Conservation (phyloP, 2,329 filamentous ascomycete genomes). For the Xylaria sp. region DNA sequence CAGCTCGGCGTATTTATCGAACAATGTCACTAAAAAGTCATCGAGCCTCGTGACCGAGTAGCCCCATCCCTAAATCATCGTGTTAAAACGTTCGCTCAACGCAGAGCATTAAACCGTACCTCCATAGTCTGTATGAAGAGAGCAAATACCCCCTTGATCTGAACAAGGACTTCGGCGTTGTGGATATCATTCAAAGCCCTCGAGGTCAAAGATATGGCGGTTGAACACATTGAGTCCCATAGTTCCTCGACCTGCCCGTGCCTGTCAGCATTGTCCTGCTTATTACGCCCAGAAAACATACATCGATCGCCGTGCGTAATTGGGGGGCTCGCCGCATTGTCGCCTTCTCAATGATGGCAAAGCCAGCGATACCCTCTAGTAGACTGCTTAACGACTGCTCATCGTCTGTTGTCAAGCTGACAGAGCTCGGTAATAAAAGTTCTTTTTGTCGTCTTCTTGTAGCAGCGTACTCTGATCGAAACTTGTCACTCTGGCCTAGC, state of each 20-base stretch:
- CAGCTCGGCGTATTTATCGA: constrained; percentile 92
- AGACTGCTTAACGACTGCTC: constrained; percentile 88
- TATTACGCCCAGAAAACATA: constrained; percentile 54
- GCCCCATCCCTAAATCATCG: constrained; percentile 75
- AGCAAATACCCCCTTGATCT: constrained; percentile 91
- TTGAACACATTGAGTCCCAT: constrained; percentile 98
- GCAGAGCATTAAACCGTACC: constrained; percentile 58
- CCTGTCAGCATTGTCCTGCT: constrained; percentile 3
- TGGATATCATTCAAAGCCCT: constrained; percentile 82
- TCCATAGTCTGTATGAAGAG: constrained; percentile 99
- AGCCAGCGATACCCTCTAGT: constrained; percentile 92
- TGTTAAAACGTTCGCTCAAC: constrained; percentile 3
- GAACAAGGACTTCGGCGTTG: constrained; percentile 90
- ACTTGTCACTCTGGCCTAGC: constrained; percentile 90
- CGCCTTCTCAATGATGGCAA: constrained; percentile 94
- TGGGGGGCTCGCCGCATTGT: constrained; percentile 90
- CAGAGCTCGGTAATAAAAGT: constrained; percentile 78
- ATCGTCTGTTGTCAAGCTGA: constrained; percentile 84
- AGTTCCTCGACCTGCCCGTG: constrained; percentile 83
- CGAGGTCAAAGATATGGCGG: constrained; percentile 82
- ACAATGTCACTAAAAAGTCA: constrained; percentile 85
- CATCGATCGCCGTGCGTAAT: constrained; percentile 83
- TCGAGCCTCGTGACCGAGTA: constrained; percentile 87
- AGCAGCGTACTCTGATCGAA: constrained; percentile 89
- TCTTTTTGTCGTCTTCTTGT: constrained; percentile 94